Evolutionary conservation across 192 early-diverging fungal species (phyloP), one percentile per base, ranked within the genome.

Genomic region (Helicostylum pulchrum): DNA sequence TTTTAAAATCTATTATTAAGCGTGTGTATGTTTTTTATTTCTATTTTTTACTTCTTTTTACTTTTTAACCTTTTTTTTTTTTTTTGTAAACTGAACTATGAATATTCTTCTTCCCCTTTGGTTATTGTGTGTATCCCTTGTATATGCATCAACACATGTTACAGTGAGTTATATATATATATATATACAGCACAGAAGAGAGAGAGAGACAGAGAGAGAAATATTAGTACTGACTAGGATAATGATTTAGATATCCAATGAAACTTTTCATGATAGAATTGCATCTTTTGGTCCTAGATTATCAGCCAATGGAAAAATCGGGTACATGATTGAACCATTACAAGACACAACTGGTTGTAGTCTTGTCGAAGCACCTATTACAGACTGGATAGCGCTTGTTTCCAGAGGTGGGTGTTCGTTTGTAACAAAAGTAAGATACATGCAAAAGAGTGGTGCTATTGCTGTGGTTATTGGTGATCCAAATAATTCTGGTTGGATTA

Each of bases 391-490:
- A n/a, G 88, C 91, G 9, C 77, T 98, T 1, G 88, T 97, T 3
- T 84, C 90, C 62, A 86, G 96, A 53, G 96, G 95, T 50, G 78
- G 81, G 19, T 98, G 96, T 70, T 79, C 88, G 0, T 98, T 98
- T 67, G 81, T 90, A 42, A 88, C 92, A 7, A 98, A 98, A 74
- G 88, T 98, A 9, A 80, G 93, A 43, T 85, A 87, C 32, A 94
- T 97, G 93, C 93, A 98, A 78, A 72, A 66, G 7, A 84, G 85
- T 39, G 94, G 94, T 23, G 92, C 92, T 1, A 78, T 80, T 10
- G 92, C 88, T 0, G 94, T 97, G 17, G 80, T 95, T 23, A 92
- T 98, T 14, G 95, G 94, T 15, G 94, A 97, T 69, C 77, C 80
- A 26, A 80, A 83, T 64, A 79, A 79, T n/a, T 80, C 82, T 46